Evolutionary conservation across 2,329 filamentous ascomycete genomes (phyloP).

Genomic region (Calonectria henricotiae): DNA sequence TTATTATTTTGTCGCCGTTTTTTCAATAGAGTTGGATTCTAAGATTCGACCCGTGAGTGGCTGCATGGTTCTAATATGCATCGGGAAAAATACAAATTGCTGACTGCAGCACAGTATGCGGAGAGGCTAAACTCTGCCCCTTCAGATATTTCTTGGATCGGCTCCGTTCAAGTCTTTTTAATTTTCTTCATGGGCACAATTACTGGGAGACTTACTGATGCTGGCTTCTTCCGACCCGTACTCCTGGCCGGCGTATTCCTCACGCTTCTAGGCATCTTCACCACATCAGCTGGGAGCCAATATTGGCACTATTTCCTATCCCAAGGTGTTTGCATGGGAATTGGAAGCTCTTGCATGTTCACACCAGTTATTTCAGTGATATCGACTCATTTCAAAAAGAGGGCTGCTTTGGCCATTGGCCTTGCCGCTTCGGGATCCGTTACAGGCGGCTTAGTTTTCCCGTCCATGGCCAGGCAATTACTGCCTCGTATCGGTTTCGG

Average conservation of each 20-base stretch:
- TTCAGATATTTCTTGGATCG: constrained; percentile 21
- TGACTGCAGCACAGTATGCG: not conserved
- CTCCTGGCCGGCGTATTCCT: not conserved
- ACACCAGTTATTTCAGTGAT: constrained; percentile 21
- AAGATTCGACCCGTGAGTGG: not conserved
- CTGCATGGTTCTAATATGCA: not conserved
- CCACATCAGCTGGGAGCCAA: not conserved
- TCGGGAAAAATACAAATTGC: not conserved
- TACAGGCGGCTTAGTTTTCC: constrained; percentile 10
- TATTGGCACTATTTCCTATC: constrained; percentile 20
- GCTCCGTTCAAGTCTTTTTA: constrained; percentile 7
- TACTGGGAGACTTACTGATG: constrained; percentile 8
- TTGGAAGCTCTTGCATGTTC: constrained; percentile 16
- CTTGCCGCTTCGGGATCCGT: constrained; percentile 14
- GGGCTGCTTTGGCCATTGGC: not conserved
- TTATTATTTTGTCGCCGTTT: not conserved
- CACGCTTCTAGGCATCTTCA: constrained; percentile 11
- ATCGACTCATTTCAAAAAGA: constrained; percentile 19
- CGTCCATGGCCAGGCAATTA: constrained; percentile 12
- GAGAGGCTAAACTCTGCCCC: constrained; percentile 2
- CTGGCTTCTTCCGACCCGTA: constrained; percentile 9
- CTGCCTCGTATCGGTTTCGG: constrained; percentile 17
- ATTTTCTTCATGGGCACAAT: constrained; percentile 18
- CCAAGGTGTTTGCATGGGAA: constrained; percentile 15
- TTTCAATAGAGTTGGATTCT: not conserved